phyloP scores from a whole-genome alignment of 2,329 filamentous ascomycete genomes.

The Penicillium sclerotigenum region DNA sequence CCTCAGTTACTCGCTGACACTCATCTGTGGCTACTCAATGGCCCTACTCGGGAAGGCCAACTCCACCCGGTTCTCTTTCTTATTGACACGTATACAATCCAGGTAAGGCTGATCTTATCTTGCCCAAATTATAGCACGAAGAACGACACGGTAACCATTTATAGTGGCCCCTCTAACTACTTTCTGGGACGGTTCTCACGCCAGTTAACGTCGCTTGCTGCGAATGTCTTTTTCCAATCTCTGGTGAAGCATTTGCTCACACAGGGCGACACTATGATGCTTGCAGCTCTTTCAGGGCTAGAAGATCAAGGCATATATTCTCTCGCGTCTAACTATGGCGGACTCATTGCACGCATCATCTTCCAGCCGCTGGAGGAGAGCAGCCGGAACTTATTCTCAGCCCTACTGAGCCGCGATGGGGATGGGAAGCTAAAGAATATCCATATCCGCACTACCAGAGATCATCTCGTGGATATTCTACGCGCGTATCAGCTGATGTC shows the following conservation, averaged over 20 bases:
- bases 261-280: constrained; percentile 87
- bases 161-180: constrained; percentile 44
- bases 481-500: constrained; percentile 73
- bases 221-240: constrained; percentile 84
- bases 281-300: constrained; percentile 72
- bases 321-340: constrained; percentile 90
- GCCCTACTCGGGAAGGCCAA: constrained; percentile 58
- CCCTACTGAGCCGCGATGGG: constrained; percentile 57
- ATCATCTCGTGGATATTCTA: constrained; percentile 53
- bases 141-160: constrained; percentile 13
- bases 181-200: constrained; percentile 62
- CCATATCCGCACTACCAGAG: constrained; percentile 29
- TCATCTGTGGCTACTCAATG: constrained; percentile 68
- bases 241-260: constrained; percentile 90
- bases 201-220: constrained; percentile 67
- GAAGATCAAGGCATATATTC: constrained; percentile 87
- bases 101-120: constrained; percentile 35
- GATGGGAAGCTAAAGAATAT: constrained; percentile 14
- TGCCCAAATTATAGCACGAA: background rate
- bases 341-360: constrained; percentile 79
- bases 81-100: constrained; percentile 47
- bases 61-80: constrained; percentile 65
- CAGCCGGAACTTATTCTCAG: constrained; percentile 83
- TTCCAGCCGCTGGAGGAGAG: constrained; percentile 96
- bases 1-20: constrained; percentile 65